Evolutionary conservation across 1,139 yeast species (phyloP).

Genomic region (Sporopachydermia cereana): DNA sequence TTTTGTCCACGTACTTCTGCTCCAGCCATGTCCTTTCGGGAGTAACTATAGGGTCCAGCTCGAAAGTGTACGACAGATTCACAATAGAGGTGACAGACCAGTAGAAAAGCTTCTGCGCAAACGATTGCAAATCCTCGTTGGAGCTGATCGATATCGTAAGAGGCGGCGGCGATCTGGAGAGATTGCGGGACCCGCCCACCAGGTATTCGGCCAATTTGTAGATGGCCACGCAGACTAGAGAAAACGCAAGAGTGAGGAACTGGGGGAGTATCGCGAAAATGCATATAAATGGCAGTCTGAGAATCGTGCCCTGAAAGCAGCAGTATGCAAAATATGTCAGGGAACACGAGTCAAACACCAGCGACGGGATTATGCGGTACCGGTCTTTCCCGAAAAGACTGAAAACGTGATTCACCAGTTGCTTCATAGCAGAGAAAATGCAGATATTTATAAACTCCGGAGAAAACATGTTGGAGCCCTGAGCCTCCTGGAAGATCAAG

Average conservation of each 20-base stretch:
- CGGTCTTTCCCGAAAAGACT: not conserved
- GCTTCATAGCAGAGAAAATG: not conserved
- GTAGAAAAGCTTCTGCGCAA: constrained; percentile 3
- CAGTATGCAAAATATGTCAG: constrained; percentile 5
- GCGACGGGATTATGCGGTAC: not conserved
- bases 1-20: not conserved
- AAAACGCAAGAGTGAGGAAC: not conserved
- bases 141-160: not conserved
- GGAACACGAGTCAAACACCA: not conserved
- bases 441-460: constrained; percentile 3
- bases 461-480: constrained; percentile 1
- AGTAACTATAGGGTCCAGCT: constrained; percentile 5
- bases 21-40: constrained; percentile 6
- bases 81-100: constrained; percentile 6
- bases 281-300: not conserved
- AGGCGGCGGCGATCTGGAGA: constrained; percentile 2
- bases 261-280: not conserved
- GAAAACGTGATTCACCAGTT: not conserved
- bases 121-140: constrained; percentile 5
- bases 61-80: constrained; percentile 1
- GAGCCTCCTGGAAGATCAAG: constrained; percentile 1
- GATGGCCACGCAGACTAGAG: not conserved
- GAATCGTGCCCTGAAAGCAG: not conserved
- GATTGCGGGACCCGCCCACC: constrained; percentile 1
- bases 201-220: not conserved